Evolutionary conservation across 495 filamentous ascomycete genomes (phyloP).

Genomic region (Daldinia vernicosa): DNA sequence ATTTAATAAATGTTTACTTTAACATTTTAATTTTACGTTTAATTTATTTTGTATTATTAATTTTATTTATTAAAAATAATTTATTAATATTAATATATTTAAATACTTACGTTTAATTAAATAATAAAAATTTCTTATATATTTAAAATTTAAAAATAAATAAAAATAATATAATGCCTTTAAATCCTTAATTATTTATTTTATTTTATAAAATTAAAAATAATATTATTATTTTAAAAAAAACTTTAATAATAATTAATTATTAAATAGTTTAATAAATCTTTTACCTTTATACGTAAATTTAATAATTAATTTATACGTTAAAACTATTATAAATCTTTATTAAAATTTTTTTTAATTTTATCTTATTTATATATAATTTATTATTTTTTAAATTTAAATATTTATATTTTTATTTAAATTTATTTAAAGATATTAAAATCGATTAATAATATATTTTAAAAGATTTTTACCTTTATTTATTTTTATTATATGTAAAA

Average conservation of each 20-base stretch:
- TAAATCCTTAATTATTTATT: slow-evolving; percentile 7
- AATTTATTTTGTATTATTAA: slow-evolving; percentile 1
- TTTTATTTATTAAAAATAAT: slow-evolving; percentile 15
- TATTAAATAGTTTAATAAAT: slow-evolving; percentile 15
- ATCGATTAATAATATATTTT: neutral
- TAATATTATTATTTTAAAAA: slow-evolving; percentile 1
- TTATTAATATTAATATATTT: slow-evolving; percentile 24
- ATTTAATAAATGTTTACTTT: slow-evolving; percentile 15
- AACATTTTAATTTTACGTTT: neutral
- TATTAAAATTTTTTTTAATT: slow-evolving; percentile 1
- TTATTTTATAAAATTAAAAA: slow-evolving; percentile 4
- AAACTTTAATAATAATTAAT: neutral
- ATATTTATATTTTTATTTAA: slow-evolving; percentile 14
- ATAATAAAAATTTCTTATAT: slow-evolving; percentile 14
- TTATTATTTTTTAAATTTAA: neutral
- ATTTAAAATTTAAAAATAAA: slow-evolving; percentile 16
- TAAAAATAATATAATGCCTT: slow-evolving; percentile 1
- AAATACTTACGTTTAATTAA: too few species aligned
- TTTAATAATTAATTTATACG: neutral
- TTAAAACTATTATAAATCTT: neutral
- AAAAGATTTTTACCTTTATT: neutral
- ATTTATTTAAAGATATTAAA: slow-evolving; percentile 5
- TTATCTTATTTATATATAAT: neutral
- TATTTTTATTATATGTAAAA: neutral
- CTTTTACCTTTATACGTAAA: neutral